Evolutionary conservation across 2,329 filamentous ascomycete species (phyloP).

Genomic region (Penicillium hesseltinei): DNA sequence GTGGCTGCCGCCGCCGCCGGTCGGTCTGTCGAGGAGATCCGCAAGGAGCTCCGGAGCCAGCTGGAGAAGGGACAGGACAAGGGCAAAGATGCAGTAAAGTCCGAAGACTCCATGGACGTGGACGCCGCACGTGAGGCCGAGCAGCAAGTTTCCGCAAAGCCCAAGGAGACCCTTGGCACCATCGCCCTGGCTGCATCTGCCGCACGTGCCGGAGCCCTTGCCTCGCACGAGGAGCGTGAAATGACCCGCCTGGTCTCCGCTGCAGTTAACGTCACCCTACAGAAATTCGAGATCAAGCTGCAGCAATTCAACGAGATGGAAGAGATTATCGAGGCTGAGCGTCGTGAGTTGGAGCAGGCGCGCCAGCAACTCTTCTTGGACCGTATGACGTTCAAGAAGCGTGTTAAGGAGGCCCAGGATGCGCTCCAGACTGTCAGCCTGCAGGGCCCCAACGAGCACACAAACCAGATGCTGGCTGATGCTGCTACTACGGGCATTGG

Average conservation of each 20-base stretch:
- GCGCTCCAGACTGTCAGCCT: slow-evolving; percentile 53
- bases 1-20: slow-evolving; percentile 88
- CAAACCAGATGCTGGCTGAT: slow-evolving; percentile 35
- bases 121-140: slow-evolving; percentile 42
- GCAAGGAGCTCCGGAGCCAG: slow-evolving; percentile 72
- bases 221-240: slow-evolving; percentile 94
- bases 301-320: slow-evolving; percentile 98
- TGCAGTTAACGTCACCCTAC: slow-evolving; percentile 87
- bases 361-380: slow-evolving; percentile 93
- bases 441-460: slow-evolving; percentile 44
- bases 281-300: slow-evolving; percentile 94
- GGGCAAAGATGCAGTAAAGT: slow-evolving; percentile 51
- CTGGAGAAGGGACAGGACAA: slow-evolving; percentile 63
- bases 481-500: slow-evolving; percentile 36
- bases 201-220: slow-evolving; percentile 79
- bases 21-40: slow-evolving; percentile 82
- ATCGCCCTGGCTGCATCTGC: slow-evolving; percentile 84
- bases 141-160: slow-evolving; percentile 34
- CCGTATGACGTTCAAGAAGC: slow-evolving; percentile 81
- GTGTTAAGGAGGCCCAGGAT: slow-evolving; percentile 79
- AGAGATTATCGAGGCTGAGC: slow-evolving; percentile 83
- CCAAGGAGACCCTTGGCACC: slow-evolving; percentile 58
- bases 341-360: slow-evolving; percentile 85
- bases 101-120: slow-evolving; percentile 61
- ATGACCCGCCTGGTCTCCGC: slow-evolving; percentile 92